Evolutionary conservation across 441 rosid genomes (phyloP).

Genomic region (Gossypium davidsonii): DNA sequence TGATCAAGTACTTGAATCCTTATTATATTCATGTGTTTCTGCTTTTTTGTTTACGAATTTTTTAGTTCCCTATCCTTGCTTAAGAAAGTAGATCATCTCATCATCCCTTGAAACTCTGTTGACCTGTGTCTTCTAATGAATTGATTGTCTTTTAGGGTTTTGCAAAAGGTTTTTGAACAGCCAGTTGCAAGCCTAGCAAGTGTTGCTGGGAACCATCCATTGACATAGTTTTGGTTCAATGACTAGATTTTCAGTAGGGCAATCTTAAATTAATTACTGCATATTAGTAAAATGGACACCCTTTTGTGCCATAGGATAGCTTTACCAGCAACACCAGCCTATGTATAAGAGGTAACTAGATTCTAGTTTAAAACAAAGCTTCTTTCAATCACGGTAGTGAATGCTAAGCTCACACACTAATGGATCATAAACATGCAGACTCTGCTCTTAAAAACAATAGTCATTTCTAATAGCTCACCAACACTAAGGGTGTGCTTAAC

Average conservation of each 20-base stretch:
- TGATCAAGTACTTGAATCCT: background rate
- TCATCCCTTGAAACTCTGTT: background rate
- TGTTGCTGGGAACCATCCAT: background rate
- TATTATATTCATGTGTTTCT: background rate
- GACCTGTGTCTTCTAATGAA: background rate
- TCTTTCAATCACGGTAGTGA: too few relatives aligned
- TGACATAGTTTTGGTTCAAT: background rate
- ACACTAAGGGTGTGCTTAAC: too few relatives aligned
- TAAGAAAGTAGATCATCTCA: background rate
- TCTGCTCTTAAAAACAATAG: too few relatives aligned
- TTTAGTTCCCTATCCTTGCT: background rate
- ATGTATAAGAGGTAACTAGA: background rate
- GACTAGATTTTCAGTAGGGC: background rate
- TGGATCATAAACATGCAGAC: too few relatives aligned
- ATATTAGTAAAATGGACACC: background rate
- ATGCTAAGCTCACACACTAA: too few relatives aligned
- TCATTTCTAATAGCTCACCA: too few relatives aligned
- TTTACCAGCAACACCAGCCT: background rate
- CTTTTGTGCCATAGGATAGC: background rate
- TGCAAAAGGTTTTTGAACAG: background rate
- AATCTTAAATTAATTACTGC: background rate
- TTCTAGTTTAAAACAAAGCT: too few relatives aligned
- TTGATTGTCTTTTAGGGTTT: background rate
- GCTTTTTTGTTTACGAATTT: background rate
- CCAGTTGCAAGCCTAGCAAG: background rate